Evolutionary conservation across 1,139 yeast genomes (phyloP), one percentile per base, ranked within the genome.

Genomic region (Debaryomycetaceae sp.): DNA sequence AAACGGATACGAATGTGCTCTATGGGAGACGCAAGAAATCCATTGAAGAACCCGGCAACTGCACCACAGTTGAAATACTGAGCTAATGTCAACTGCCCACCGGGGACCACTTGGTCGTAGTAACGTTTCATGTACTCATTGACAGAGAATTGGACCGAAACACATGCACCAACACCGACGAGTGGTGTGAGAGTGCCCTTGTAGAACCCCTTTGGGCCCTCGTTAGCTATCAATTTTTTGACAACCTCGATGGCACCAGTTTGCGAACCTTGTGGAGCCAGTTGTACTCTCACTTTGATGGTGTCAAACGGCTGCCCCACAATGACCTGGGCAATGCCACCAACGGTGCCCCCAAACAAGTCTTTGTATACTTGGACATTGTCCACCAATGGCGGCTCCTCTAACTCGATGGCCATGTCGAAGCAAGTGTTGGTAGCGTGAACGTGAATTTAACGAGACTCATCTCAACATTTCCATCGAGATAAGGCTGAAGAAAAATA

Each of bases 241-340:
- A 86, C 78, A 4, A 86, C 95, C 46, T 85, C 94, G 30, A 75
- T 48, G 0, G 96, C 82, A 4, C 88, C 86, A 10, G 61, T 61
- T 45, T 84, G 84, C 16, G 79, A 75, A 3, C 93, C 91, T 28
- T 76, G 79, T 2, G 86, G 78, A 1, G 94, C 86, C 6, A 91
- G 80, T 50, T 89, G 96, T 29, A 89, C 66, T 41, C 97, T 72
- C 23, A 89, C 96, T 56, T 88, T 89, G 28, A 93, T 85, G 8
- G 95, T 85, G 54, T 89, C 97, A 48, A 89, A 89, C 9, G 97
- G 97, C 57, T 89, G 96, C 19, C 96, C 96, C n/a, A 83, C 85
- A 28, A 89, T 64, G 10, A 89, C 96, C 59, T 89, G 97, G 11
- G 96, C 88, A 28, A 89, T 76, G 37, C 97, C 97, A 38, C 96